Evolutionary conservation across 441 rosid genomes (phyloP).

Genomic region (Kokia cookei): DNA sequence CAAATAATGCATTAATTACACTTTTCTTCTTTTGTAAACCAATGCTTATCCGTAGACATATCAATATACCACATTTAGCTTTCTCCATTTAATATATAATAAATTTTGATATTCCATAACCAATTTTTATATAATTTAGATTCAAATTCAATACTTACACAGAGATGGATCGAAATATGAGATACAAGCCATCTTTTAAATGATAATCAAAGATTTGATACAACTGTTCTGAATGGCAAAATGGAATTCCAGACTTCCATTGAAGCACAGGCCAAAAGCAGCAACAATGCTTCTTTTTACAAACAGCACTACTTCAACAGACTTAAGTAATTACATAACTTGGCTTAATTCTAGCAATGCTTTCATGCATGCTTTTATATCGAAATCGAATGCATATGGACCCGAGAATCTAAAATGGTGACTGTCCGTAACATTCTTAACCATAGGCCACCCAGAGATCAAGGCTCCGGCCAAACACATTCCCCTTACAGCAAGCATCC

Average conservation of each 20-base stretch:
- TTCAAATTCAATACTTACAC: too few relatives aligned
- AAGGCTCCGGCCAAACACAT: not conserved
- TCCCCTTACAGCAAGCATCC: not conserved
- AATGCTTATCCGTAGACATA: too few relatives aligned
- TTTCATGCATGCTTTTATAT: not conserved
- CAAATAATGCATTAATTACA: too few relatives aligned
- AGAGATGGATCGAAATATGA: too few relatives aligned
- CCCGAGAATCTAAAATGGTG: not conserved
- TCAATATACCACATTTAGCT: too few relatives aligned
- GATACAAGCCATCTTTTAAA: too few relatives aligned
- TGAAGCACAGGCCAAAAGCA: not conserved
- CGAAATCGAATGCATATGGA: not conserved
- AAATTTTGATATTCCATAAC: too few relatives aligned
- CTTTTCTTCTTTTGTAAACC: too few relatives aligned
- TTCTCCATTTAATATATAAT: too few relatives aligned
- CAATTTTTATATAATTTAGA: too few relatives aligned
- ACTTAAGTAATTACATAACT: not conserved
- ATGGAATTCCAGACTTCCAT: not conserved
- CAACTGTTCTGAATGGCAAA: too few relatives aligned
- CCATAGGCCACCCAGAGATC: not conserved
- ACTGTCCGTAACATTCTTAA: not conserved
- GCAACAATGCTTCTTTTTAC: not conserved
- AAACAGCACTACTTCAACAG: not conserved
- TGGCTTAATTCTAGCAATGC: not conserved
- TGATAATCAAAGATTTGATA: too few relatives aligned